A percentile compares a stretch with the other conserved stretches of the same genome.
Evolutionary conservation across 2,329 filamentous ascomycete genomes (phyloP).

Genomic region (Hysterium pulicare): DNA sequence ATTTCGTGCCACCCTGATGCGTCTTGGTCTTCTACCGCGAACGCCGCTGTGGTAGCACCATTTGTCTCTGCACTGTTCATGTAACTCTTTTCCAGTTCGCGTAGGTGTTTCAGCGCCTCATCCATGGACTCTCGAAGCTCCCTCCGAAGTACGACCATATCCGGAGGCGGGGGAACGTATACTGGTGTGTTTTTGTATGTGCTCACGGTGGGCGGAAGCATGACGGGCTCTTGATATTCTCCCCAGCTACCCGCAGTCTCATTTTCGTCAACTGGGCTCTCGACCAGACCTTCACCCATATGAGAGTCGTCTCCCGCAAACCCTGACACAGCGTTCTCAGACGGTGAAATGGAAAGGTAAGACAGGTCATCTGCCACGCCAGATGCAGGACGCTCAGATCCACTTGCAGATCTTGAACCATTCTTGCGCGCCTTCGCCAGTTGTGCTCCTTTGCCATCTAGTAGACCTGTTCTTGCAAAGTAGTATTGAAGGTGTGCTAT

Average conservation of each 20-base stretch:
- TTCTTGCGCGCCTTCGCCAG: constrained; percentile 65
- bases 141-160: constrained; percentile 72
- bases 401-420: constrained; percentile 32
- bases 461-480: constrained; percentile 87
- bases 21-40: constrained; percentile 20
- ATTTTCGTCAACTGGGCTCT: constrained; percentile 55
- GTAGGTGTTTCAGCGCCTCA: constrained; percentile 65
- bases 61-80: constrained; percentile 11
- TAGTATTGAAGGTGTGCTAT: constrained; percentile 98
- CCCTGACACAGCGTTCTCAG: neutral
- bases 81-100: constrained; percentile 51
- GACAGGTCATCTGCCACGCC: constrained; percentile 26
- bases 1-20: constrained; percentile 76
- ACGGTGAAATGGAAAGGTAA: constrained; percentile 17
- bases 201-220: constrained; percentile 95
- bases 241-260: constrained; percentile 52
- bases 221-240: constrained; percentile 65
- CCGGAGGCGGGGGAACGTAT: constrained; percentile 77
- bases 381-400: constrained; percentile 26
- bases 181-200: constrained; percentile 88
- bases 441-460: constrained; percentile 90
- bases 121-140: constrained; percentile 66
- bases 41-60: constrained; percentile 5
- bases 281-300: constrained; percentile 40
- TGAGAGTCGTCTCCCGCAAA: constrained; percentile 18